phyloP scores from a whole-genome alignment of 805 yeast genomes.

The Cyberlindnera veronae region DNA sequence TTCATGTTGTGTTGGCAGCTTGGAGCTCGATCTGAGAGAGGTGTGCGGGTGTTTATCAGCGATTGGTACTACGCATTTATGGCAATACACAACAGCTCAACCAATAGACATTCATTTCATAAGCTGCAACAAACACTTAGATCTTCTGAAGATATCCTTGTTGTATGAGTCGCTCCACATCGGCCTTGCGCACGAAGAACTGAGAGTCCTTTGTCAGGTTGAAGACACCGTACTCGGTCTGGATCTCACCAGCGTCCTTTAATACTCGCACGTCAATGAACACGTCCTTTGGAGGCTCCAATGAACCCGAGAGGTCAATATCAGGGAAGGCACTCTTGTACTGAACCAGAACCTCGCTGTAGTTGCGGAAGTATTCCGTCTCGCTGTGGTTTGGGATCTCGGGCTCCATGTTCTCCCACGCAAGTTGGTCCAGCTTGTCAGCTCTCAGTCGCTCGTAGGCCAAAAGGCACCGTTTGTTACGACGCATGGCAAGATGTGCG shows the following conservation, averaged over 20 bases:
- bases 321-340: slow-evolving; percentile 79
- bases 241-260: slow-evolving; percentile 94
- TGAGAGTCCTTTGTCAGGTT: slow-evolving; percentile 91
- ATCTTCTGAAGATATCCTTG: slow-evolving; percentile 88
- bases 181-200: slow-evolving; percentile 89
- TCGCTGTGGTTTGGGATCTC: slow-evolving; percentile 71
- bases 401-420: slow-evolving; percentile 65
- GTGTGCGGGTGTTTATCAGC: neutral
- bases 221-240: slow-evolving; percentile 95
- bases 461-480: slow-evolving; percentile 85
- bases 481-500: slow-evolving; percentile 47
- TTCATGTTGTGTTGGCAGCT: too few species aligned
- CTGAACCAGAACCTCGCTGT: slow-evolving; percentile 67
- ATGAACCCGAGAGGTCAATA: slow-evolving; percentile 81
- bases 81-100: too few species aligned
- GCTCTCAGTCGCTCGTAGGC: slow-evolving; percentile 80
- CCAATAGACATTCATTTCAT: too few species aligned
- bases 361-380: slow-evolving; percentile 69
- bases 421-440: slow-evolving; percentile 57
- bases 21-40: too few species aligned
- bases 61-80: too few species aligned
- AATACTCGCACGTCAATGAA: slow-evolving; percentile 92
- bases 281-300: slow-evolving; percentile 87
- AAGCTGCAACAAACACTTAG: too few species aligned
- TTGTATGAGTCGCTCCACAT: slow-evolving; percentile 89